Base-by-base conservation (phyloP, 2,329 filamentous ascomycete genomes). In the Aschersonia sp. region DNA sequence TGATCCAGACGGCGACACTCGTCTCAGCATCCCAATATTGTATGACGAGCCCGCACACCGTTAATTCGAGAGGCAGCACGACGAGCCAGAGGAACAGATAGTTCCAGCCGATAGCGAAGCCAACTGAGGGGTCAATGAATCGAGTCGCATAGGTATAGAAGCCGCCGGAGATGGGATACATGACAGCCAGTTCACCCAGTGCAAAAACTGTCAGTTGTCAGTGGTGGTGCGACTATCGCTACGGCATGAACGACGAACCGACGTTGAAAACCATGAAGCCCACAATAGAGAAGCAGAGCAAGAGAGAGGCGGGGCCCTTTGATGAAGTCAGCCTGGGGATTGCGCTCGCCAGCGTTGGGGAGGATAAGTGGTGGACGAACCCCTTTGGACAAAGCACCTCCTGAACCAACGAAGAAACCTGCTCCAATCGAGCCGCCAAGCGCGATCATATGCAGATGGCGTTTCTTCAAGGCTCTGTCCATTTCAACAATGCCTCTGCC, bases 371-470 rank as follows among this genome's bases (percentile, higher is more conserved):
- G 2, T 14, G 2, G 10, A 56, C 67, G 59, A 63, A 69, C 71
- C 63, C 75, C 76, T 49, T 63, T 68, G 52, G 57, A 57, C n/a
- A 79, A 62, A 44, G 76, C 75, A 54, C 63, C 58, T 54, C 76
- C 76, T 37, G 75, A 77, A 55, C 76, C 75, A 57, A 79, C 76
- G 60, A 79, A 79, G 66, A 79, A 77, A 65, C 76, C 76, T 58
- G 76, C 76, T 60, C 76, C 76, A 48, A 79, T 79, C 33, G 75
- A 76, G 50, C 75, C 76, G 57, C 75, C 75, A 49, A 79, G 77
- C 56, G 75, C 73, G 61, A 79, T 79, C 75, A 79, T 78, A 63
- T 79, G 72, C 54, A 79, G 62, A 61, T 79, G 76, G 53, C 76
- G 72, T 46, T 67, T 65, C 65, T 75, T 73, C 67, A 79, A 74